Evolutionary conservation across 257 asterid species (phyloP), one percentile per base, ranked within the genome.

Genomic region (Orobanche coerulescens): DNA sequence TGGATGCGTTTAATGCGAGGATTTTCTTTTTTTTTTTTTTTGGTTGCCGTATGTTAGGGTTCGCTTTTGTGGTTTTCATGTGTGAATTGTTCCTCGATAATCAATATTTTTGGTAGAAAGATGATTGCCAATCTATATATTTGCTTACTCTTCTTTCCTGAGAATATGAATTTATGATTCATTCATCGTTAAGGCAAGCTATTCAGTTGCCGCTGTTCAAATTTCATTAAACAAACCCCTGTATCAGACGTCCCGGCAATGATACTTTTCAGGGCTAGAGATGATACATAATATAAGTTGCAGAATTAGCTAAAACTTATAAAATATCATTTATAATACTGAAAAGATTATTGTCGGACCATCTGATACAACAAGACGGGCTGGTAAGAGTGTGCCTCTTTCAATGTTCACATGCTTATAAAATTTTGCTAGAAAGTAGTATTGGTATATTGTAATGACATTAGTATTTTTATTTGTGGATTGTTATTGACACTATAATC

Each of bases 31-130:
- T n/a, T n/a, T n/a, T n/a, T n/a, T n/a, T n/a, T 24, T 70, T 43
- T 13, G 54, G 39, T 60, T 57, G 50, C 15, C 4, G 10, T 25
- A 62, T 31, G 11, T 47, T 67, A 61, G 66, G 18, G 16, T 54
- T 72, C 43, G 69, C 11, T 66, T 59, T 44, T 52, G 4, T 61
- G 8, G 1, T 58, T 54, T 37, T 15, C 4, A n/a, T n/a, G n/a
- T n/a, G n/a, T n/a, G n/a, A n/a, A 65, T 19, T 51, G 61, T 56
- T 13, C 4, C 18, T n/a, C n/a, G n/a, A n/a, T 26, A 15, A 15
- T 44, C 44, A 23, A 22, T 46, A 34, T 5, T 46, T 14, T 14
- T 19, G 46, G 16, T 6, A 13, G 19, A 30, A 22, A 36, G 15
- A 36, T 57, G 64, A 54, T 30, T 10, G 34, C 2, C 0, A 15